Evolutionary conservation across 495 filamentous ascomycete species (phyloP).

Genomic region (Penicillium chermesinum): DNA sequence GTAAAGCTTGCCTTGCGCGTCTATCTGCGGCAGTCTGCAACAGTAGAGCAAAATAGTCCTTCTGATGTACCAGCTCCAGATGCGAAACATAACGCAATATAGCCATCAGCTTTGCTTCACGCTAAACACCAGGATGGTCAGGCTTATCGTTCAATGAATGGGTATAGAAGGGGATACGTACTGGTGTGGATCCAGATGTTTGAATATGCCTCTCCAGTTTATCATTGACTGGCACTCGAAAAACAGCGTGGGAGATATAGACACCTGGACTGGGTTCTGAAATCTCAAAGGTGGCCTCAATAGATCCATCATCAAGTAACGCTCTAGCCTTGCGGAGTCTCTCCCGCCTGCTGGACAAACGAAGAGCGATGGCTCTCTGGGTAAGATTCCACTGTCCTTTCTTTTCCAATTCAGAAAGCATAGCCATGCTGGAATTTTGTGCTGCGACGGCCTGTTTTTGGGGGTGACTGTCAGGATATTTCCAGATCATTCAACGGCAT

Average conservation of each 20-base stretch:
- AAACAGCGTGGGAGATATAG: not conserved
- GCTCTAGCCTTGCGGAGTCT: not conserved
- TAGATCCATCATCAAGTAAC: not conserved
- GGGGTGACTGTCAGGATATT: too few relatives aligned
- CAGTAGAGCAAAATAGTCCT: too few relatives aligned
- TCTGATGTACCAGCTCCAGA: not conserved
- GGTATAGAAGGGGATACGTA: not conserved
- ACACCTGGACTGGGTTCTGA: not conserved
- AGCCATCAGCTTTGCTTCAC: not conserved
- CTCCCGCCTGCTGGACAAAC: not conserved
- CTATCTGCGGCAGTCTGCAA: not conserved
- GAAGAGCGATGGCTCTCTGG: not conserved
- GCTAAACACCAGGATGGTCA: not conserved
- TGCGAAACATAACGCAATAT: not conserved
- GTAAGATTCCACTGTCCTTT: not conserved
- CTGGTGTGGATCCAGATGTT: not conserved
- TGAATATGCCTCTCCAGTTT: not conserved
- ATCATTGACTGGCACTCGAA: not conserved
- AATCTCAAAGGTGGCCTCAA: not conserved
- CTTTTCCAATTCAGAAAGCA: not conserved
- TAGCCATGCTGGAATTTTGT: not conserved
- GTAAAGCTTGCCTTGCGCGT: not conserved
- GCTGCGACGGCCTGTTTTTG: not conserved
- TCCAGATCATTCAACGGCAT: too few relatives aligned
- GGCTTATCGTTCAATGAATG: not conserved